Evolutionary conservation across 1,284 basidiomycete species (phyloP).

Genomic region (Trametes pubescens): DNA sequence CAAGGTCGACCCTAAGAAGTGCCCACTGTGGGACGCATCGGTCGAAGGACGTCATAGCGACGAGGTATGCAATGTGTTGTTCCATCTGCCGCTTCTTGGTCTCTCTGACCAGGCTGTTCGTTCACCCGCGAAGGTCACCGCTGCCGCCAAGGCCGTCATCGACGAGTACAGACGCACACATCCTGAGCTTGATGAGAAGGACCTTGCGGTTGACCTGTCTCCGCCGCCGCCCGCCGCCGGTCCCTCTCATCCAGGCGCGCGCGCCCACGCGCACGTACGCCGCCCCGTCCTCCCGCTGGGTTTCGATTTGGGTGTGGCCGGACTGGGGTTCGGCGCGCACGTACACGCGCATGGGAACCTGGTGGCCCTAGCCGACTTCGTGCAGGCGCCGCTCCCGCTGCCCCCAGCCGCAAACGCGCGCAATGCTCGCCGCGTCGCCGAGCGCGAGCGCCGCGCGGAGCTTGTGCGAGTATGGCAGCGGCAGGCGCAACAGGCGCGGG

Average conservation of each 20-base stretch:
- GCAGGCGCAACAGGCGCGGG: slow-evolving; percentile 1
- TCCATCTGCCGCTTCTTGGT: not conserved
- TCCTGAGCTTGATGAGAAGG: slow-evolving; percentile 63
- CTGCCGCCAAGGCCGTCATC: slow-evolving; percentile 71
- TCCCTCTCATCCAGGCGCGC: slow-evolving; percentile 6
- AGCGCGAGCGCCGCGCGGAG: not conserved
- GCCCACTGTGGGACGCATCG: slow-evolving; percentile 71
- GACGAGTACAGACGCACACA: slow-evolving; percentile 63
- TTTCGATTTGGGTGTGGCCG: not conserved
- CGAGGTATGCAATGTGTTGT: slow-evolving; percentile 54
- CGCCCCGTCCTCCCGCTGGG: not conserved
- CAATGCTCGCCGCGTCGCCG: not conserved
- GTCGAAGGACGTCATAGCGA: slow-evolving; percentile 69
- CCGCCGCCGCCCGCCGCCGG: slow-evolving; percentile 35
- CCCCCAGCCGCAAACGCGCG: not conserved
- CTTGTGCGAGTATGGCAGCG: slow-evolving; percentile 6
- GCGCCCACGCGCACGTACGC: not conserved
- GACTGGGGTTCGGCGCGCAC: not conserved
- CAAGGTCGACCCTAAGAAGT: slow-evolving; percentile 52
- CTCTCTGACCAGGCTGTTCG: not conserved
- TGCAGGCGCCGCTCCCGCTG: not conserved
- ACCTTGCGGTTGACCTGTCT: slow-evolving; percentile 62
- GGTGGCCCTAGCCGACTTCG: not conserved
- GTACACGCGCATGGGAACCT: not conserved
- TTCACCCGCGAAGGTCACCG: slow-evolving; percentile 60